These are phyloP conservation scores for Ashbya aceris DNA, from an alignment of 1,139 yeast species.

Conservation along the genomic window DNA sequence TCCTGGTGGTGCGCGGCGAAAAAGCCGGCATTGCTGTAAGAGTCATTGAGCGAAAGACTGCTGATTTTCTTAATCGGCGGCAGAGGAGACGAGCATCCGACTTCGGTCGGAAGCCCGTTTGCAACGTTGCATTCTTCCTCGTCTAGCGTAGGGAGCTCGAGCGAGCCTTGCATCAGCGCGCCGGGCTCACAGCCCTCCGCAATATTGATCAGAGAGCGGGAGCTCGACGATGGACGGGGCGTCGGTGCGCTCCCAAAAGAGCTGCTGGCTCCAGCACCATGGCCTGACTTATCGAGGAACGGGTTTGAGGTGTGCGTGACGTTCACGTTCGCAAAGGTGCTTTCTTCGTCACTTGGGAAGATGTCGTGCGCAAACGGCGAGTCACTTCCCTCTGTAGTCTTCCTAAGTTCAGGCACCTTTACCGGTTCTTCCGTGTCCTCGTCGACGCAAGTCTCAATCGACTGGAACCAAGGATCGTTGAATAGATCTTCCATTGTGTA, in stretches of 20 bases:
- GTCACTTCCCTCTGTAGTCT: constrained; percentile 13
- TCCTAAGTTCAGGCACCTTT: constrained; percentile 21
- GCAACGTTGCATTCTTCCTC: constrained; percentile 10
- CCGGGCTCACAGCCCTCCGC: constrained; percentile 3
- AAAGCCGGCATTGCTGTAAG: background rate
- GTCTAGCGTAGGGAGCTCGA: constrained; percentile 9
- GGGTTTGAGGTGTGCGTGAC: constrained; percentile 15
- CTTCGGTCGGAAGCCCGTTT: background rate
- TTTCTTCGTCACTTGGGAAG: constrained; percentile 6
- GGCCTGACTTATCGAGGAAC: constrained; percentile 8
- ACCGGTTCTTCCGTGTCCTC: constrained; percentile 14
- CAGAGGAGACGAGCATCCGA: background rate
- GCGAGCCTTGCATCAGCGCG: constrained; percentile 2
- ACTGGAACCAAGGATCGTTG: constrained; percentile 55
- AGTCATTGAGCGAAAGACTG: constrained; percentile 5
- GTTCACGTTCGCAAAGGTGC: constrained; percentile 2
- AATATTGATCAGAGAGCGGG: constrained; percentile 1
- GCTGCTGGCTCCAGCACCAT: constrained; percentile 7
- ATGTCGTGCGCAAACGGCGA: constrained; percentile 8
- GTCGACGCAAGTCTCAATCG: constrained; percentile 47
- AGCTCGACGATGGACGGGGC: background rate
- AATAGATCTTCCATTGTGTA: constrained; percentile 47
- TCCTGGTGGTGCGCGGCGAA: background rate
- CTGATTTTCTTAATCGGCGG: constrained; percentile 5
- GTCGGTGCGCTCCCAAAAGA: constrained; percentile 8